Evolutionary conservation across 208 protist species (phyloP), one percentile per base, ranked within the genome.

Genomic region (Acanthamoeba comandoni): DNA sequence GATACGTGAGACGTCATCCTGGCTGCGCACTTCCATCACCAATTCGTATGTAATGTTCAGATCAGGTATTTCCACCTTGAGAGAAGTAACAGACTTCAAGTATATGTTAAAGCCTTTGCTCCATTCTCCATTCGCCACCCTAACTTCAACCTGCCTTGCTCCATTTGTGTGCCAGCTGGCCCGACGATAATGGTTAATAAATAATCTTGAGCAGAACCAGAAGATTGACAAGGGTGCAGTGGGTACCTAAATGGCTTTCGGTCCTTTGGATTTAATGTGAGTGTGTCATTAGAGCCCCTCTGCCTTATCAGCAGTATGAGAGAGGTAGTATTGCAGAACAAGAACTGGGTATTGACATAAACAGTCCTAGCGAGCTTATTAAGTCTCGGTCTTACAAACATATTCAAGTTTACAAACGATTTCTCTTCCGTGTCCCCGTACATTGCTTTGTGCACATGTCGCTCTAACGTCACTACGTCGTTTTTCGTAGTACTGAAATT

Each of bases 301-400:
- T 88, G 80, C 26, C 80, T 24, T 22, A 88, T 62, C 11, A 88
- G 26, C 15, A 88, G 55, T 12, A 65, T 39, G 11, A 88, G 29
- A n/a, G 52, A 65, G 9, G 57, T 88, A 0, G 52, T 65, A 62
- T 88, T 88, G 58, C 22, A 35, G 9, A 88, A 9, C 35, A 88
- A n/a, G 43, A 88, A 88, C 58, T 88, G 80, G 11, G 80, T 88
- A 29, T 88, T 88, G 55, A 88, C 52, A 43, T 88, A 88, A 9
- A 88, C 35, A n/a, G 80, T 88, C 31, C 80, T 55, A 17, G 80
- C 80, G 35, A 88, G 22, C 35, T 48, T 35, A 48, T 70, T 70
- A 9, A 65, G 31, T n/a, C 80, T n/a, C 57, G 57, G 58, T 43
- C 43, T 29, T n/a, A 53, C 43, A 39, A 88, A 88, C 58, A 70